Percentiles rank a stretch among this genome's conserved stretches.
Evolutionary conservation across 2,329 filamentous ascomycete genomes (phyloP).

Genomic region (Podosphaera fusca): DNA sequence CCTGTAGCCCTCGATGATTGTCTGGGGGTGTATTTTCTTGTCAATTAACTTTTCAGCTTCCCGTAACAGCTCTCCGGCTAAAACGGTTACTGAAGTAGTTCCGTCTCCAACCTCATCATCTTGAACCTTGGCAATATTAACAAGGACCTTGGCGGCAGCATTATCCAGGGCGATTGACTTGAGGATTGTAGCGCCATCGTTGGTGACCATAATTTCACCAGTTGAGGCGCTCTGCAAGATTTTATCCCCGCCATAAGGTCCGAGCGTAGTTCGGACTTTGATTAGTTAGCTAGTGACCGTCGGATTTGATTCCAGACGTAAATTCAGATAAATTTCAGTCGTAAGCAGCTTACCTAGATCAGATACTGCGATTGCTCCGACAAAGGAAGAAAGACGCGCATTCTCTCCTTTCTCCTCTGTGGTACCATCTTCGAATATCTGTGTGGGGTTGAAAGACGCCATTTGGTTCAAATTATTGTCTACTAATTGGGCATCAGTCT

Average conservation of each 20-base stretch:
- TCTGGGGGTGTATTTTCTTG: constrained; percentile 97
- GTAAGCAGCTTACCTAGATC: constrained; percentile 30
- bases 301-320: no score
- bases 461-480: constrained; percentile 2
- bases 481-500: constrained; percentile 4
- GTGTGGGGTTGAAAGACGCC: constrained; percentile 60
- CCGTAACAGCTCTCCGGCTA: constrained; percentile 81
- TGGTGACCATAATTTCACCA: constrained; percentile 93
- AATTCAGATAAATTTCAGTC: background rate
- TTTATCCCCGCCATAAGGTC: constrained; percentile 86
- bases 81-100: constrained; percentile 89
- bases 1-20: constrained; percentile 95
- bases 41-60: constrained; percentile 94
- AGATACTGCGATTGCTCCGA: constrained; percentile 91
- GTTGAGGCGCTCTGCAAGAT: constrained; percentile 57
- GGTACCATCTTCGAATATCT: constrained; percentile 94
- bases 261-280: constrained; percentile 76
- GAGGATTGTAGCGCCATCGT: constrained; percentile 93
- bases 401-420: constrained; percentile 98
- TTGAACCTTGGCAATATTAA: constrained; percentile 98
- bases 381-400: constrained; percentile 93
- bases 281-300: background rate
- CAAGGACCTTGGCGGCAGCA: constrained; percentile 88
- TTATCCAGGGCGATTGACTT: constrained; percentile 98
- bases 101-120: constrained; percentile 97